Base-by-base conservation (phyloP, 78 protist species). In the Dictyostelium capitatum region DNA sequence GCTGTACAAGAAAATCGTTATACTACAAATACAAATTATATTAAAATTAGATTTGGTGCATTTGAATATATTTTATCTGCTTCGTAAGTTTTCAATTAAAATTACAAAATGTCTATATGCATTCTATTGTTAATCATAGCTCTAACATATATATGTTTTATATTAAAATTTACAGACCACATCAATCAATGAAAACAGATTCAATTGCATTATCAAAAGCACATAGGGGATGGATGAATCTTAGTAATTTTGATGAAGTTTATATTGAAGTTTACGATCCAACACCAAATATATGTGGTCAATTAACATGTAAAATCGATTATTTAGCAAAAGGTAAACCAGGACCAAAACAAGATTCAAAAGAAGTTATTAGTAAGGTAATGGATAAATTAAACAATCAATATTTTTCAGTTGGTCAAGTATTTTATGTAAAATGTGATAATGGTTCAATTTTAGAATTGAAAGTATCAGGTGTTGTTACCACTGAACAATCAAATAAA, bases 181-280 rank as follows among this genome's bases (percentile, higher is more conserved):
- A 62, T 28, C 10, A 43, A 37, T 5, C 14, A 12, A 51, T 79
- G n/a, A 28, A 14, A 79, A 15, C 37, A 79, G 73, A 64, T 46
- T 37, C 65, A 64, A 79, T 90, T 57, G 79, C 74, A 32, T 17
- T 90, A 79, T 81, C 95, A 67, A 82, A 75, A 50, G 79, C 70
- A 59, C 47, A 25, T 41, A 81, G 95, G 64, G 23, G 54, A n/a
- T 82, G 91, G 90, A 74, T 79, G 56, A 6, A 67, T 10, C 30
- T 82, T 20, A 81, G 95, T 67, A 11, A 30, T 14, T 30, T 28
- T 7, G 89, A 78, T 7, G 70, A 57, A 4, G 69, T 74, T 20
- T 19, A 14, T 30, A 79, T 87, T 20, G 43, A 59, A 50, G 6
- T 23, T 28, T 87, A 59, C 28, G 84, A 77, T 14, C 93, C 93